Evolutionary conservation across 805 yeast genomes (phyloP), one percentile per base, ranked within the genome.

Genomic region (Lipomyces yamadae): DNA sequence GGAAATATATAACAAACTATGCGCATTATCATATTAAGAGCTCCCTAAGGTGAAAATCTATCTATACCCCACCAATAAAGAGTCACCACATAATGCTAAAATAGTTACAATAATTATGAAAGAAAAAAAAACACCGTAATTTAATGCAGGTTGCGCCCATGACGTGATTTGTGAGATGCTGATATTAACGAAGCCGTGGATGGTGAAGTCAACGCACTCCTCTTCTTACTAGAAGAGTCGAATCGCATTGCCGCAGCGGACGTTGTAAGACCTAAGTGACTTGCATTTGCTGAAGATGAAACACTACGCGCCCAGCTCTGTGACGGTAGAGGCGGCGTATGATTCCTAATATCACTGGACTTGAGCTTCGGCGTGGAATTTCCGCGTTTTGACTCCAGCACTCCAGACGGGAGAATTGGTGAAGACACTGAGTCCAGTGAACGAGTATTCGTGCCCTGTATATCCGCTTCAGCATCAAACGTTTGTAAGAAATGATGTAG

Each of bases 291-390:
- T 7, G 55, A 3, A 7, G 55, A 52, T 4, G 55, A 32, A 11
- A 13, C 33, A n/a, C 55, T 52, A 8, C 55, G 55, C 0, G 5
- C n/a, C 55, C 24, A 7, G 6, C 34, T 53, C 34, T 57, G 52
- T 34, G 39, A 24, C 35, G 48, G 45, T 6, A 32, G 48, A n/a
- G 53, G 37, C 48, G 61, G 37, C 10, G 34, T 32, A n/a, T 7
- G 8, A 24, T 42, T 15, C 15, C 15, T 18, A 32, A 58, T 45
- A 13, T 58, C 61, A 7, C 55, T 53, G 39, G 33, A 18, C 13
- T 18, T 32, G 30, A 58, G 30, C 6, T 34, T 52, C 39, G 61
- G 61, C 15, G 60, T 57, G 50, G 52, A n/a, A 18, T 57, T 57
- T 34, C 50, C 60, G 52, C 42, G 37, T 2, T 18, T 30, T 15